A percentile compares a stretch with the other conserved stretches of the same genome.
These are phyloP conservation scores for Fusarium metavorans DNA, from an alignment of 2,329 filamentous ascomycete species.

Conservation along the genomic window DNA sequence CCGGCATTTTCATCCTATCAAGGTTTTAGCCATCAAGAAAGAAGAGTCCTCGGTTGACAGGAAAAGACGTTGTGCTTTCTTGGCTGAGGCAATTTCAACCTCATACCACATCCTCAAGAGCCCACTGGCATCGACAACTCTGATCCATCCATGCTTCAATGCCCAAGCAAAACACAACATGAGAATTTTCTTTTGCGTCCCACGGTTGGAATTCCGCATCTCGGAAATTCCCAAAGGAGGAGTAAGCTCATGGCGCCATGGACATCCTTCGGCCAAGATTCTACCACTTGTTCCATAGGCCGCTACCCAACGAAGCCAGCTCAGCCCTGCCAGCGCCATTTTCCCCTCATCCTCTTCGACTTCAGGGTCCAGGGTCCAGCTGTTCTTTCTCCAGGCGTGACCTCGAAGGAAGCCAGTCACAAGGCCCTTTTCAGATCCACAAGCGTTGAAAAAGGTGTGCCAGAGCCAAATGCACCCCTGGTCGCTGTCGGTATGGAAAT, in stretches of 20 bases:
- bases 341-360: background rate
- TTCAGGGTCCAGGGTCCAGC: slow-evolving; percentile 39
- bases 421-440: background rate
- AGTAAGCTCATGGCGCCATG: background rate
- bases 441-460: background rate
- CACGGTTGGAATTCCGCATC: slow-evolving; percentile 3
- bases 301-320: slow-evolving; percentile 27
- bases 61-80: background rate
- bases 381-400: background rate
- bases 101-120: background rate
- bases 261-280: slow-evolving; percentile 13
- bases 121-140: background rate
- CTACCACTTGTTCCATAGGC: slow-evolving; percentile 8
- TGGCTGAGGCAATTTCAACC: background rate
- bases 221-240: background rate
- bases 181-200: slow-evolving; percentile 2
- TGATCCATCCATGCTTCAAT: background rate
- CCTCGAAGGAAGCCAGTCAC: background rate
- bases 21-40: background rate
- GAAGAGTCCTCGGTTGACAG: background rate
- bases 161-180: background rate
- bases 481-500: slow-evolving; percentile 26
- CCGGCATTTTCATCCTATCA: background rate
- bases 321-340: slow-evolving; percentile 29
- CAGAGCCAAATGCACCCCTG: slow-evolving; percentile 10